Conservation (phyloP, 495 filamentous ascomycete species). For the Aspergillus conjunctus region DNA sequence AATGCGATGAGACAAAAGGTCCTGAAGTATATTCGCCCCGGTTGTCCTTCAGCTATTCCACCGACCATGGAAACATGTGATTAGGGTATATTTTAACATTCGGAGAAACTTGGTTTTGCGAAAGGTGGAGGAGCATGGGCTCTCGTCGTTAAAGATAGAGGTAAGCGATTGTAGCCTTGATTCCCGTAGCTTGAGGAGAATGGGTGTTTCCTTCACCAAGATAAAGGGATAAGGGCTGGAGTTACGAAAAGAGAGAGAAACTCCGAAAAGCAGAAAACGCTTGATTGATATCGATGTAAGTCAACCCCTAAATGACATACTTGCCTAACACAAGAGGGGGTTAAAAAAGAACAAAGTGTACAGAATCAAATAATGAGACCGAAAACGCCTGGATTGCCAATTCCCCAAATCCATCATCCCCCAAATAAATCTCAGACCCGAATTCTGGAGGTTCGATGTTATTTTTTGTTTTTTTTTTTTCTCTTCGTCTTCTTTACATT, state of each 20-base stretch:
- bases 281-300: conserved; percentile 1
- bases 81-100: no score
- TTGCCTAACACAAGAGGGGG: not conserved
- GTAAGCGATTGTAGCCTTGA: no score
- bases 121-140: no score
- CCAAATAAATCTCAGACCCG: conserved; percentile 1
- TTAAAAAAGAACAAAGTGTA: not conserved
- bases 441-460: not conserved
- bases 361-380: not conserved
- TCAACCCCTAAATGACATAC: not conserved
- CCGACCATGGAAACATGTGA: no score
- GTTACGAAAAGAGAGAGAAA: not conserved
- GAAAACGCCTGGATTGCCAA: conserved; percentile 4
- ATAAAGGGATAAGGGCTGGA: no score
- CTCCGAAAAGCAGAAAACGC: not conserved
- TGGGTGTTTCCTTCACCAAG: no score
- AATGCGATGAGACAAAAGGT: no score
- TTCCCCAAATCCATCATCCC: not conserved
- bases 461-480: conserved; percentile 10
- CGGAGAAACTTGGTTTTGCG: no score
- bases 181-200: no score
- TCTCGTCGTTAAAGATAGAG: no score
- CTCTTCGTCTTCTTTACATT: not conserved
- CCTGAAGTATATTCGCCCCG: no score
- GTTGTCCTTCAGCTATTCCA: no score